Evolutionary conservation across 2,329 filamentous ascomycete species (phyloP).

Genomic region (Exophiala viscosa): DNA sequence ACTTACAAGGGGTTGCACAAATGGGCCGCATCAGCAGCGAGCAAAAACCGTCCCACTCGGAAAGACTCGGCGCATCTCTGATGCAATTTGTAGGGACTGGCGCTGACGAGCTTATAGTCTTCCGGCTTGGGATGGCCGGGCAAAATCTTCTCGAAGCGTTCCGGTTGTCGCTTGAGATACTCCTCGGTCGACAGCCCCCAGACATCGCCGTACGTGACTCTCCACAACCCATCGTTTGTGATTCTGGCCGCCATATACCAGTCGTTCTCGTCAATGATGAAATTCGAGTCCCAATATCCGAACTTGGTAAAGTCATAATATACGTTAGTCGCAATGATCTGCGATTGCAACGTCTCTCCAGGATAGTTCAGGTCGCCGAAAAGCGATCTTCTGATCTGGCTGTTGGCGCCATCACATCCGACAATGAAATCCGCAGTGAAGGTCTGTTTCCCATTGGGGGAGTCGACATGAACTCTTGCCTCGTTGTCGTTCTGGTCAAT

Average conservation of each 20-base stretch:
- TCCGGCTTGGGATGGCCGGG: conserved; percentile 57
- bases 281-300: conserved; percentile 33
- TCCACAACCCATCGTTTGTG: conserved; percentile 57
- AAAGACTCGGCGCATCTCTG: conserved; percentile 58
- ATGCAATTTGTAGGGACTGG: conserved; percentile 60
- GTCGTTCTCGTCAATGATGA: conserved; percentile 58
- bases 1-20: conserved; percentile 44
- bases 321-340: conserved; percentile 27
- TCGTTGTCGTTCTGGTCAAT: conserved; percentile 23
- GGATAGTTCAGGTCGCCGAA: conserved; percentile 23
- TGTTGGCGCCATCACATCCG: conserved; percentile 44
- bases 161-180: conserved; percentile 51
- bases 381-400: conserved; percentile 36
- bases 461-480: conserved; percentile 21
- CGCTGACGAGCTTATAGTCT: conserved; percentile 56
- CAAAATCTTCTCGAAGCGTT: conserved; percentile 56
- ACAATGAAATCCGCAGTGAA: conserved; percentile 37
- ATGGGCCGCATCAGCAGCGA: conserved; percentile 62
- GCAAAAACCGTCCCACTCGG: conserved; percentile 53
- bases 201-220: conserved; percentile 61
- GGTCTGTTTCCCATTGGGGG: conserved; percentile 7
- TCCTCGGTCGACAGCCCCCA: conserved; percentile 53
- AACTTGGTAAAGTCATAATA: conserved; percentile 24
- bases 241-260: conserved; percentile 63
- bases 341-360: conserved; percentile 22